phyloP scores from a whole-genome alignment of 1,284 basidiomycete species.

The Xerocomus nothofagi region DNA sequence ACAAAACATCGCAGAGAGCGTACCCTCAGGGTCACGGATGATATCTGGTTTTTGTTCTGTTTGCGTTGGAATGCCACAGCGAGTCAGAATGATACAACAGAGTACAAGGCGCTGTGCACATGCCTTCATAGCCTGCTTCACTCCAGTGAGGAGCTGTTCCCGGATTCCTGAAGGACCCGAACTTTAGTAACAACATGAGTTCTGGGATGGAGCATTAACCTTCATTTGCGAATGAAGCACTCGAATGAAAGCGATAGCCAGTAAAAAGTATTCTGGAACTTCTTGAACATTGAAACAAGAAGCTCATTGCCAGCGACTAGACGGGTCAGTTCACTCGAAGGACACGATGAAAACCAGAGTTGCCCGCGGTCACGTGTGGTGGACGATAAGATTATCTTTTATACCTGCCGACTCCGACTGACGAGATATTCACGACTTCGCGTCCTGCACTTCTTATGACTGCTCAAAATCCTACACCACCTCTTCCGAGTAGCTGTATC shows the following conservation, averaged over 20 bases:
- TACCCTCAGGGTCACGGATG: slow-evolving; percentile 63
- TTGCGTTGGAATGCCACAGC: slow-evolving; percentile 6
- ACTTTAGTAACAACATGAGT: background rate
- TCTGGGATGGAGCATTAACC: slow-evolving; percentile 16
- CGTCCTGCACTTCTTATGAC: slow-evolving; percentile 14
- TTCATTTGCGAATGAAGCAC: slow-evolving; percentile 19
- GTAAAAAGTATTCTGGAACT: slow-evolving; percentile 1
- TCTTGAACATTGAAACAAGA: slow-evolving; percentile 13
- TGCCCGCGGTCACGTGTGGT: slow-evolving; percentile 27
- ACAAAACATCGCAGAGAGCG: slow-evolving; percentile 17
- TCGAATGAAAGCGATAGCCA: slow-evolving; percentile 16
- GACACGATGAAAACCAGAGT: too few species aligned
- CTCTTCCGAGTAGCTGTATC: slow-evolving; percentile 50
- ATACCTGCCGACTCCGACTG: background rate
- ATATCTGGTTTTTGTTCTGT: slow-evolving; percentile 53
- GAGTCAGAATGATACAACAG: background rate
- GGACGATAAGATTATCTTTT: slow-evolving; percentile 13
- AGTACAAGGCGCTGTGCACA: background rate
- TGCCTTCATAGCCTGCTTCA: slow-evolving; percentile 68
- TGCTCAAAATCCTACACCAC: slow-evolving; percentile 12
- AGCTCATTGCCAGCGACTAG: slow-evolving; percentile 15
- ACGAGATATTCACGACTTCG: slow-evolving; percentile 2
- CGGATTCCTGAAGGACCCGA: slow-evolving; percentile 45
- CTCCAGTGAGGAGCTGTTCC: slow-evolving; percentile 41
- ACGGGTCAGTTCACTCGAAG: too few species aligned